These are phyloP conservation scores for Penicillium polonicum DNA, from an alignment of 2,329 filamentous ascomycete species.

Conservation along the genomic window DNA sequence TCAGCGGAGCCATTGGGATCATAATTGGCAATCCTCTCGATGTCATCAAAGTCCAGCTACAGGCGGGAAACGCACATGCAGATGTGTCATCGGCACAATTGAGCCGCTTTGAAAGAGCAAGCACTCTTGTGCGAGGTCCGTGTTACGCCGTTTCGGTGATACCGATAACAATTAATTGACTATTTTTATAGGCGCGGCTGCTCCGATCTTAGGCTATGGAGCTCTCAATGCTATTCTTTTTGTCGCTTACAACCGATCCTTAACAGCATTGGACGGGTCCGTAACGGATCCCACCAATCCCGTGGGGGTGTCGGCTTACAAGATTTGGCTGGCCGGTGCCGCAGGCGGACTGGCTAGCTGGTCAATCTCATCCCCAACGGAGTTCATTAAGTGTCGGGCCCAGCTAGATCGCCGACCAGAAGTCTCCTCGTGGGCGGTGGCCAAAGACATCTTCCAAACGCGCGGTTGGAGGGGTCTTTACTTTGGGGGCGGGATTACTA, in stretches of 20 bases:
- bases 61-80: conserved; percentile 55
- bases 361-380: conserved; percentile 81
- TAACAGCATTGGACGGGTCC: conserved; percentile 56
- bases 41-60: conserved; percentile 74
- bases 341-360: conserved; percentile 81
- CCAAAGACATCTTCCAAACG: conserved; percentile 58
- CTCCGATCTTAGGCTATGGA: conserved; percentile 85
- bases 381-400: conserved; percentile 84
- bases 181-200: conserved; percentile 64
- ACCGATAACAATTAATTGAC: conserved; percentile 4
- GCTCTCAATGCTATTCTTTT: conserved; percentile 89
- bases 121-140: conserved; percentile 43
- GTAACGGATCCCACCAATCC: conserved; percentile 47
- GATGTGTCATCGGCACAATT: conserved; percentile 26
- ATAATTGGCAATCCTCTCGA: conserved; percentile 86
- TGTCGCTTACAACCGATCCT: conserved; percentile 83
- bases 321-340: conserved; percentile 77
- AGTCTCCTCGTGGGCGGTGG: conserved; percentile 63
- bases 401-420: conserved; percentile 59
- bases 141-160: not conserved
- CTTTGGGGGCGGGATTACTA: conserved; percentile 76
- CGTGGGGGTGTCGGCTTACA: conserved; percentile 54
- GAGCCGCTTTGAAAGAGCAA: conserved; percentile 35
- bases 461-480: conserved; percentile 72
- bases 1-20: conserved; percentile 82